Base-by-base conservation (phyloP, 371 early-diverging fungal genomes). In the Mucor saturninus region DNA sequence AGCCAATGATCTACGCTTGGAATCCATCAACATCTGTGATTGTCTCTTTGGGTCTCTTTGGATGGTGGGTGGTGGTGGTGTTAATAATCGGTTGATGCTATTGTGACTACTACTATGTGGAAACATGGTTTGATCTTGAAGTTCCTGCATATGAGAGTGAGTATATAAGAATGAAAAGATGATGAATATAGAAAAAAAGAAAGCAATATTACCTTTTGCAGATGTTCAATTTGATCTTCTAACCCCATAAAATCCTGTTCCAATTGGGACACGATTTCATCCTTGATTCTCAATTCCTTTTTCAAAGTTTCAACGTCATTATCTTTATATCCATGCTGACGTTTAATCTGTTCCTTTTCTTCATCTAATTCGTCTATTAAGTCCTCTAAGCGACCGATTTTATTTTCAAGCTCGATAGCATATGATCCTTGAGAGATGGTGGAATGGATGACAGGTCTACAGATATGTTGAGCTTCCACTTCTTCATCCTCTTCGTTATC, bases 21-120 rank as follows among this genome's bases (percentile, higher is more conserved):
- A 72, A 60, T 71, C 78, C 83, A 82, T 79, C 11, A 82, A 62
- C 30, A 79, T n/a, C 14, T 77, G 78, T n/a, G 83, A 82, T 59
- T 79, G 79, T 55, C 75, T 68, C 61, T 69, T 74, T 38, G 76
- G 73, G 50, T 79, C 79, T n/a, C 50, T 58, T 48, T 65, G 74
- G 26, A 49, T 49, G 1, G 39, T 51, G 32, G 54, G 64, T 56
- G 64, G 51, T 63, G 64, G 51, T 35, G 65, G 55, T 28, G 64
- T 64, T 9, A 64, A 29, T 40, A 64, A 39, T 21, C 58, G 26
- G 6, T 40, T 43, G 51, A 52, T 55, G n/a, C n/a, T 42, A 46
- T 26, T 32, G 14, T 54, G 28, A 31, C 42, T 49, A 30, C 38
- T 49, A 39, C 28, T 38, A 28, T 61, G 56, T 13, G 59, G 15